Conservation (phyloP, 768 basidiomycete genomes). For the Daedaleopsis nitida region DNA sequence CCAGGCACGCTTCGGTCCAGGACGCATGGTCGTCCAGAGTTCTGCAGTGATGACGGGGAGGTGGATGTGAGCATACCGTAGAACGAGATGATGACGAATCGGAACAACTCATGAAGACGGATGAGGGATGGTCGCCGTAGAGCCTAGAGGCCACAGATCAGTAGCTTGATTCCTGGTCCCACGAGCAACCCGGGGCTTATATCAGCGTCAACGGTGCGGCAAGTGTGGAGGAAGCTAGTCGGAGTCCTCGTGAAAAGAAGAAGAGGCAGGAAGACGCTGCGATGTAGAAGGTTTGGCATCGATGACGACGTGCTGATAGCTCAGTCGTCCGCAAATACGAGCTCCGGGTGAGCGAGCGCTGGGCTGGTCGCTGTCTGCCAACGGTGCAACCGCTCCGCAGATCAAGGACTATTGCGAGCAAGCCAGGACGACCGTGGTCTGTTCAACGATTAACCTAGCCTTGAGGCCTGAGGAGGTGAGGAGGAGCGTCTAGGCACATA, state of each 20-base stretch:
- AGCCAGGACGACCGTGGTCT: neutral
- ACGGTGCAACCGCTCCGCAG: constrained; percentile 9
- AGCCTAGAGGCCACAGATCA: neutral
- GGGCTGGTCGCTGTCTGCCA: constrained; percentile 6
- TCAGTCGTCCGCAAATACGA: neutral
- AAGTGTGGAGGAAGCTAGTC: neutral
- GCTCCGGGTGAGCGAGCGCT: neutral
- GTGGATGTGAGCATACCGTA: neutral
- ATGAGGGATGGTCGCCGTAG: no score
- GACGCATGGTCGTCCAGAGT: neutral
- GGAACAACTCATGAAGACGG: no score
- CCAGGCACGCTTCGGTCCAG: neutral
- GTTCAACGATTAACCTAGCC: neutral
- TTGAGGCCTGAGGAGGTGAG: neutral
- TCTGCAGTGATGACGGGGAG: neutral
- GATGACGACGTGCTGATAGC: constrained; percentile 16
- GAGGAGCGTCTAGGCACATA: neutral
- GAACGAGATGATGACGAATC: neutral
- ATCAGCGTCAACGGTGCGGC: neutral
- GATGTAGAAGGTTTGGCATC: neutral
- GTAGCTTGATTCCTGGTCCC: neutral
- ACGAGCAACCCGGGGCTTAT: constrained; percentile 1
- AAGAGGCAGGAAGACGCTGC: neutral
- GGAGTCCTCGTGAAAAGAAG: constrained; percentile 1
- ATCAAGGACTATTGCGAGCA: constrained; percentile 7